These are phyloP conservation scores for Pichia sp. DNA, from an alignment of 1,139 yeast species.

Conservation along the genomic window DNA sequence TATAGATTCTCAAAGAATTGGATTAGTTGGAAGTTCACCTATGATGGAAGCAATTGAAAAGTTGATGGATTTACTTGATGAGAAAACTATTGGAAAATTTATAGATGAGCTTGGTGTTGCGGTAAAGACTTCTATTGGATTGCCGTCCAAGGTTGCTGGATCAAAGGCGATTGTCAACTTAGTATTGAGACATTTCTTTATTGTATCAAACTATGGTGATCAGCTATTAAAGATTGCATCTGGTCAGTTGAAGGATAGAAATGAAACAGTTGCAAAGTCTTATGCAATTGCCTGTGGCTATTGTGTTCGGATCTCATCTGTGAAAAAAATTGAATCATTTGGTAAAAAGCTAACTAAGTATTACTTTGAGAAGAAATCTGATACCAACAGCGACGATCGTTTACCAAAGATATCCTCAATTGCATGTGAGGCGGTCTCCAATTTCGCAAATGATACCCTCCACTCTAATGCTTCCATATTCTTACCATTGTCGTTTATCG, in stretches of 20 bases:
- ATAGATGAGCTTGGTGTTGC: constrained; percentile 46
- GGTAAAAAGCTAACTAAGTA: constrained; percentile 46
- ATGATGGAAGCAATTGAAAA: constrained; percentile 84
- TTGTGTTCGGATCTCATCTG: constrained; percentile 57
- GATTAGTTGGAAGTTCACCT: constrained; percentile 75
- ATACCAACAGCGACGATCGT: constrained; percentile 23
- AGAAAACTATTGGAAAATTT: constrained; percentile 46
- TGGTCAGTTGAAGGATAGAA: constrained; percentile 62
- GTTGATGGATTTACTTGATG: constrained; percentile 56
- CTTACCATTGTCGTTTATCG: constrained; percentile 76
- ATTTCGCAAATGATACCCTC: constrained; percentile 67
- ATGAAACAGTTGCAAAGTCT: constrained; percentile 67
- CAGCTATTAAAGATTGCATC: constrained; percentile 53
- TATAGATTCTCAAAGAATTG: constrained; percentile 74
- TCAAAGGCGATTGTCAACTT: constrained; percentile 69
- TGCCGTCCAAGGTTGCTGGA: constrained; percentile 88
- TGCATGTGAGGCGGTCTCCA: constrained; percentile 65
- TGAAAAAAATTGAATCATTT: constrained; percentile 52
- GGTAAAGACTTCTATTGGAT: constrained; percentile 70
- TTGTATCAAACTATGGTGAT: constrained; percentile 59
- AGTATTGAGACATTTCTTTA: constrained; percentile 51
- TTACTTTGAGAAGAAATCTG: constrained; percentile 51
- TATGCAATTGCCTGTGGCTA: constrained; percentile 83
- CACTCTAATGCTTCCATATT: constrained; percentile 58
- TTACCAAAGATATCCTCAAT: constrained; percentile 50